Percentiles rank a stretch among this genome's conserved stretches.
phyloP scores from a whole-genome alignment of 2,329 filamentous ascomycete genomes.

The Raffaelea deltoideospora region DNA sequence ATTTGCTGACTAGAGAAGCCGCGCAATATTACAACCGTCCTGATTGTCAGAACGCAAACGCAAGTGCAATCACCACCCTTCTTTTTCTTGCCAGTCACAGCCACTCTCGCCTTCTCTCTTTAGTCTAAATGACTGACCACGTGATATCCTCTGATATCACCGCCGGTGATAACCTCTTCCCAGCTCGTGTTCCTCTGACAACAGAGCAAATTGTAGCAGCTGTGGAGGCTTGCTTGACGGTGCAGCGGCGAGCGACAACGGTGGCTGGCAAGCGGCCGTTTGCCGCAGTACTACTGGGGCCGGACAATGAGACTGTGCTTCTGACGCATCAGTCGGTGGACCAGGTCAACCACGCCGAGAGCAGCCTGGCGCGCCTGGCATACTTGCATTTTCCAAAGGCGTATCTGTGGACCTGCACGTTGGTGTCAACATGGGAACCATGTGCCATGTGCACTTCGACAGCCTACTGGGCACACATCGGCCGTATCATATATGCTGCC shows the following conservation, averaged over 20 bases:
- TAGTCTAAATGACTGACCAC: background rate
- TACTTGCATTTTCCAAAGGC: conserved; percentile 30
- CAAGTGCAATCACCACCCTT: too few species aligned
- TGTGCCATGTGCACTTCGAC: conserved; percentile 33
- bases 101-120: background rate
- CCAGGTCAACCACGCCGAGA: conserved; percentile 37
- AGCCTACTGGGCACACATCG: conserved; percentile 33
- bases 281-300: conserved; percentile 26
- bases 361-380: conserved; percentile 30
- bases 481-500: conserved; percentile 33
- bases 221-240: background rate
- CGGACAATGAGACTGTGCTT: conserved; percentile 32
- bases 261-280: conserved; percentile 31
- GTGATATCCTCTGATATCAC: background rate
- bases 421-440: conserved; percentile 39
- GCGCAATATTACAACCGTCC: too few species aligned
- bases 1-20: too few species aligned
- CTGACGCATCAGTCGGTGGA: conserved; percentile 33
- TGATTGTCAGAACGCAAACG: too few species aligned
- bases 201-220: background rate
- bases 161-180: conserved; percentile 1
- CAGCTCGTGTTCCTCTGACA: conserved; percentile 1
- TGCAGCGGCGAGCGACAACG: conserved; percentile 24
- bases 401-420: conserved; percentile 31
- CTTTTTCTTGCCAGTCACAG: background rate